Base-by-base conservation (phyloP, 371 early-diverging fungal genomes). In the Circinella minor region DNA sequence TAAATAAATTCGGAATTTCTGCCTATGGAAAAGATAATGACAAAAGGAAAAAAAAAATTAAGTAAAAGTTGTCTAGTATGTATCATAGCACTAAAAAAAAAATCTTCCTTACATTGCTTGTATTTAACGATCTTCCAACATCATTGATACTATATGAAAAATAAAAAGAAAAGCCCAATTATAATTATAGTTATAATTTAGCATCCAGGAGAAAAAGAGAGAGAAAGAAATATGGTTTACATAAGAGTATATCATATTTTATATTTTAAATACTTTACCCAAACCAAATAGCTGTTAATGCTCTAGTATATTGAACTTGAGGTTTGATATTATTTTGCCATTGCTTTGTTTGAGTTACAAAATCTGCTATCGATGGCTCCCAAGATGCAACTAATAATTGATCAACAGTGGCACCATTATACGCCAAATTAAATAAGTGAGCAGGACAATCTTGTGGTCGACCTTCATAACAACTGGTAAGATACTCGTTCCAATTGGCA, bases 401-500 rank as follows among this genome's bases (percentile, higher is more conserved):
- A 49, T 54, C 48, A 34, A 65, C 65, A 10, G 65, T 65, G 36
- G 65, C 65, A 38, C 65, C 65, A 27, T 54, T 65, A 36, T 65
- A 65, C 37, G 65, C 65, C 54, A 65, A 0, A 36, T 65, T 65
- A 37, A 51, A 65, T 15, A 65, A 34, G 18, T 65, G 65, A 2
- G 54, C n/a, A n/a, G n/a, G 43, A 34, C 65, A 65, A 36, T 65
- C 54, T 36, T 65, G 65, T 17, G 65, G 65, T 0, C 10, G 36
- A 14, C 65, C 65, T 51, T 65, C 55, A 36, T 37, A 65, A 49
- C 65, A 65, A 8, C 54, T 54, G 4, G 65, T 65, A 15, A 65
- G 4, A 18, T 51, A 65, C 36, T 65, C 54, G 20, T 49, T 65
- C 65, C 65, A 65, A 54, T 48, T 65, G 18, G 65, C 36, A 8